phyloP scores from a whole-genome alignment of 208 protist genomes.

The Acanthamoeba quina region DNA sequence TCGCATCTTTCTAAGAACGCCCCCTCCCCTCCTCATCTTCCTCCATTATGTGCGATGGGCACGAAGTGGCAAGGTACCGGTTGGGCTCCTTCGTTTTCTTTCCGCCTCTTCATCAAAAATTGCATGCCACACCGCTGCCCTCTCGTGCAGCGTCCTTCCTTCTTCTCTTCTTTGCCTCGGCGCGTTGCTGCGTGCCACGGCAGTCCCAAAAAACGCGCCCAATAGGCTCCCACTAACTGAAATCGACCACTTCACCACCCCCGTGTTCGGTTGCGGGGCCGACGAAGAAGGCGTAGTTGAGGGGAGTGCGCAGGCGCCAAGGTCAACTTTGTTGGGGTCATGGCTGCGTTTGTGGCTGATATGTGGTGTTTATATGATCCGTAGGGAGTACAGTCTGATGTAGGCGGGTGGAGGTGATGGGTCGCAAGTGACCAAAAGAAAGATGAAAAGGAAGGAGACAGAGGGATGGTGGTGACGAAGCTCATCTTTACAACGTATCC shows the following conservation, averaged over 20 bases:
- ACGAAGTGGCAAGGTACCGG: not conserved
- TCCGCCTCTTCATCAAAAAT: slow-evolving; percentile 62
- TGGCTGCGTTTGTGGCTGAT: too few relatives aligned
- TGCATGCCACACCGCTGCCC: slow-evolving; percentile 49
- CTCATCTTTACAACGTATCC: slow-evolving; percentile 55
- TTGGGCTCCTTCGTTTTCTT: slow-evolving; percentile 34
- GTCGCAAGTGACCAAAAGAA: not conserved
- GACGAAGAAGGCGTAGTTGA: too few relatives aligned
- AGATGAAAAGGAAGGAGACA: not conserved
- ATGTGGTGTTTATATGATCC: too few relatives aligned
- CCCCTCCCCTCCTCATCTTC: not conserved
- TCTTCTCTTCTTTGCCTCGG: not conserved
- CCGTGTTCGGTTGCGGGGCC: too few relatives aligned
- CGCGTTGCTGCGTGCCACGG: not conserved
- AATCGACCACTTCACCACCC: too few relatives aligned
- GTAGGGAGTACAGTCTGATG: too few relatives aligned
- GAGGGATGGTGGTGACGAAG: not conserved
- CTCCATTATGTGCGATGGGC: not conserved
- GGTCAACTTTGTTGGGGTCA: too few relatives aligned
- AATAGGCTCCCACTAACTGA: too few relatives aligned
- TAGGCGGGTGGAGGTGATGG: not conserved
- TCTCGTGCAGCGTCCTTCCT: not conserved
- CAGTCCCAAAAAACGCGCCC: too few relatives aligned
- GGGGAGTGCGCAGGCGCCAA: too few relatives aligned
- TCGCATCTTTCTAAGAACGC: slow-evolving; percentile 12